Base-by-base conservation (phyloP, 2,329 filamentous ascomycete genomes). In the Fusarium sororula region DNA sequence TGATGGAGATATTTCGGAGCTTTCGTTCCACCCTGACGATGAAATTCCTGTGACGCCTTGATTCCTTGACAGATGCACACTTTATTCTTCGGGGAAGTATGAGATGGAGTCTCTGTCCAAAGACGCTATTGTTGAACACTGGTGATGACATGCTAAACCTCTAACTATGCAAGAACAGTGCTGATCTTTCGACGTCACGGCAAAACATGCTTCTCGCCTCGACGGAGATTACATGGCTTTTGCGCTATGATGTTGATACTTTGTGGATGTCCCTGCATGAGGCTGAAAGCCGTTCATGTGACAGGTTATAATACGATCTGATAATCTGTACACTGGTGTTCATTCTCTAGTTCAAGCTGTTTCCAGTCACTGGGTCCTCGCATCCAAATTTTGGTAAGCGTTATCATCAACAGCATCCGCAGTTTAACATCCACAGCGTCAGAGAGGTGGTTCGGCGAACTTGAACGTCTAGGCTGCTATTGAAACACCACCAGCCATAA, bases 381-480 rank as follows among this genome's bases (percentile, higher is more conserved):
- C 30, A 42, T 41, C 13, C 28, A 39, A 58, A 58, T 32, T 55
- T 58, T 39, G 32, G 35, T 32, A 28, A 22, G n/a, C 7, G 22
- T 37, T 30, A 48, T 59, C 37, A 28, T 42, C 39, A 48, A 32
- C 32, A 51, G 24, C 22, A 54, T 24, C 22, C 30, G 41, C 47
- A 54, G 30, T 35, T 39, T 35, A 61, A 39, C 30, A n/a, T 39
- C 48, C 20, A 30, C 41, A 37, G 30, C 37, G 63, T 51, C n/a
- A 39, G 45, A 42, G 57, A 38, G 59, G 37, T 14, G 47, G 57
- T 64, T 68, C 61, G 72, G 72, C 65, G 41, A 68, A 51, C 41
- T 28, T 39, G 53, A 54, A 54, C 24, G 26, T 44, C 50, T 35
- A 66, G 53, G 53, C 35, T 37, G 10, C 38, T 47, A 28, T 41